These are phyloP conservation scores for Sordariomycetes sp. DNA, from an alignment of 2,329 filamentous ascomycete species.

Conservation along the genomic window DNA sequence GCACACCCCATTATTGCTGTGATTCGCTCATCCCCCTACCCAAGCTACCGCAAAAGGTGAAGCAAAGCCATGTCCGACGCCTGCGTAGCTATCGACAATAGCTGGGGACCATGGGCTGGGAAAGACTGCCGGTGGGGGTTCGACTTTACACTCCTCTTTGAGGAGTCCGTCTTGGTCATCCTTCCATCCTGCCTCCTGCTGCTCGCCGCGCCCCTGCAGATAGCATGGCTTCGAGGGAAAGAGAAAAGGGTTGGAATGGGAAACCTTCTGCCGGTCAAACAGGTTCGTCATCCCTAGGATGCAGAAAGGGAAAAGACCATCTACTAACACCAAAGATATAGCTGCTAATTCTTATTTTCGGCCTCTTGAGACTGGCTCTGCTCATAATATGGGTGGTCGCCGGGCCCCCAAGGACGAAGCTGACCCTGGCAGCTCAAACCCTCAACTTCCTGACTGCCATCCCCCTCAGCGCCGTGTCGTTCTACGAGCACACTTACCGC, in stretches of 20 bases:
- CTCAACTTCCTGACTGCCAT: neutral
- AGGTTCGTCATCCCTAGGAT: conserved; percentile 12
- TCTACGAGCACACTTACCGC: neutral
- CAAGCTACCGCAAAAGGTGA: neutral
- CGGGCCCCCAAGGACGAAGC: neutral
- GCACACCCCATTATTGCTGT: too few species aligned
- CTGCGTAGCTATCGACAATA: neutral
- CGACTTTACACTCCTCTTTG: conserved; percentile 40
- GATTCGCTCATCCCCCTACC: neutral
- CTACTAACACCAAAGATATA: too few species aligned
- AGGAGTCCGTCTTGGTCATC: conserved; percentile 22
- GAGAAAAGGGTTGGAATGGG: conserved; percentile 14
- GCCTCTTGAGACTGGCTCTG: conserved; percentile 19
- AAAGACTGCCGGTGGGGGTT: conserved; percentile 28
- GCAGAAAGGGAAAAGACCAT: neutral
- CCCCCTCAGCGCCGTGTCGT: neutral
- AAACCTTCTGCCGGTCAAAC: conserved; percentile 15
- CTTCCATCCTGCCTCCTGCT: conserved; percentile 19
- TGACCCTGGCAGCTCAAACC: neutral
- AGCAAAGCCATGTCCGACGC: neutral
- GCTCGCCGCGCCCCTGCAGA: conserved; percentile 18
- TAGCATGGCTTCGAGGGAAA: conserved; percentile 14
- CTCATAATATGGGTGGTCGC: conserved; percentile 19
- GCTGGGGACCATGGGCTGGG: neutral
- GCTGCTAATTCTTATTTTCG: conserved; percentile 14